phyloP scores from a whole-genome alignment of 1,139 yeast species.

The Petasospora fabianii region DNA sequence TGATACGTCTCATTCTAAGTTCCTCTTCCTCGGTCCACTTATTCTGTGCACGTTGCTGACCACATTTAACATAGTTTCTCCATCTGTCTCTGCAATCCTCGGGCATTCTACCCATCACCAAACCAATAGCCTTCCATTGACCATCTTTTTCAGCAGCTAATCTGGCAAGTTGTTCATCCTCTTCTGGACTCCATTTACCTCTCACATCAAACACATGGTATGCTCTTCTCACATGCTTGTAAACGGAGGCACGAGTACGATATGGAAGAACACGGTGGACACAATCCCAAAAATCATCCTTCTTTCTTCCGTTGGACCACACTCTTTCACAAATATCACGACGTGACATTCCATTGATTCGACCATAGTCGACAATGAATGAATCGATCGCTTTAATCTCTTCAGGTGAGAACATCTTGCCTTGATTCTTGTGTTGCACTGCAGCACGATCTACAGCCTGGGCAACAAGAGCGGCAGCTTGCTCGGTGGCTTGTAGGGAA shows the following conservation, averaged over 20 bases:
- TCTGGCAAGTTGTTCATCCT: constrained; percentile 62
- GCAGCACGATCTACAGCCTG: constrained; percentile 34
- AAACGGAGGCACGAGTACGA: constrained; percentile 81
- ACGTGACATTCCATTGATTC: constrained; percentile 55
- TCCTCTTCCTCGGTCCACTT: constrained; percentile 83
- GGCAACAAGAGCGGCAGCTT: constrained; percentile 31
- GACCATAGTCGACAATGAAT: constrained; percentile 67
- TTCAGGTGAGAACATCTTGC: constrained; percentile 52
- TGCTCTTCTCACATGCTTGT: constrained; percentile 86
- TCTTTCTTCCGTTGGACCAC: constrained; percentile 81
- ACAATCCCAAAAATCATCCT: constrained; percentile 87
- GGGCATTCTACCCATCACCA: constrained; percentile 84
- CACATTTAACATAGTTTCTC: constrained; percentile 94
- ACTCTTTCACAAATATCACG: constrained; percentile 75
- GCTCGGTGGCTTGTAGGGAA: too few relatives aligned
- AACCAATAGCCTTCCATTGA: constrained; percentile 84
- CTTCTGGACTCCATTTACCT: constrained; percentile 85
- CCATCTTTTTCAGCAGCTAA: constrained; percentile 68
- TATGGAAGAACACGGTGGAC: constrained; percentile 75
- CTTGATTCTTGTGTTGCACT: constrained; percentile 27
- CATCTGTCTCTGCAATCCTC: constrained; percentile 96
- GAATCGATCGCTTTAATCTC: constrained; percentile 71
- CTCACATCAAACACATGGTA: constrained; percentile 83
- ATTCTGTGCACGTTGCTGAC: constrained; percentile 64
- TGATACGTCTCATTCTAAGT: constrained; percentile 51